Evolutionary conservation across 495 filamentous ascomycete genomes (phyloP).

Genomic region (Aspergillus mulundensis): DNA sequence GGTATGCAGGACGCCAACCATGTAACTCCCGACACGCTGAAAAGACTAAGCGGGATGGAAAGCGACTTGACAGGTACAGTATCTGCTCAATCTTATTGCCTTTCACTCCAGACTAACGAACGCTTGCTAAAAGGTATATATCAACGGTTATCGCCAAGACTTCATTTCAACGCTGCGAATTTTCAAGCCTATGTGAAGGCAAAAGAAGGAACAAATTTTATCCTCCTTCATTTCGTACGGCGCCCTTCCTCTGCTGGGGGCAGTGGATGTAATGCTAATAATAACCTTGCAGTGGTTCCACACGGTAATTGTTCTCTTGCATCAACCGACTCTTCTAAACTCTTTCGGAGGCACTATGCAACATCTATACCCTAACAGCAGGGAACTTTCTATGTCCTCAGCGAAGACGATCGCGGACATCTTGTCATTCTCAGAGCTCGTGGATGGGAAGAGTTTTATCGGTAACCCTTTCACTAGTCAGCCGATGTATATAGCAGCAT

Average conservation of each 20-base stretch:
- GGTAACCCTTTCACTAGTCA: conserved; percentile 86
- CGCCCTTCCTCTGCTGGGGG: neutral
- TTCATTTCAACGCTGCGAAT: conserved; percentile 76
- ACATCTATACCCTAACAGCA: conserved; percentile 69
- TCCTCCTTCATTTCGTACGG: conserved; percentile 71
- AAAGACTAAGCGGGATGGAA: conserved; percentile 67
- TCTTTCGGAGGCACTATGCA: conserved; percentile 67
- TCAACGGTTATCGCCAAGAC: conserved; percentile 62
- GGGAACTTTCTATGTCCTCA: conserved; percentile 79
- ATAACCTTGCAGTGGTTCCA: conserved; percentile 63
- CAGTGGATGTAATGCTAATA: neutral
- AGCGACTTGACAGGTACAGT: conserved; percentile 59
- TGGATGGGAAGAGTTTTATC: conserved; percentile 74
- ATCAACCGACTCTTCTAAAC: conserved; percentile 75
- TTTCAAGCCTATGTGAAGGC: conserved; percentile 72
- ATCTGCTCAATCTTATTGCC: neutral
- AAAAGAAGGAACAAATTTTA: conserved; percentile 76
- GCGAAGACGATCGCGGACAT: conserved; percentile 88
- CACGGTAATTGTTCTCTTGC: conserved; percentile 75
- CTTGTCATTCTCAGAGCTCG: conserved; percentile 69
- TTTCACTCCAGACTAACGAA: neutral
- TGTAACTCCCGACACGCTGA: conserved; percentile 65
- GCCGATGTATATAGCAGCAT: conserved; percentile 85
- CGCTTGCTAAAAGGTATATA: conserved; percentile 54
- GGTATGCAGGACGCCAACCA: conserved; percentile 72